Evolutionary conservation across 1,284 basidiomycete species (phyloP), one percentile per base, ranked within the genome.

Genomic region (Ceratobasidium theobromae): DNA sequence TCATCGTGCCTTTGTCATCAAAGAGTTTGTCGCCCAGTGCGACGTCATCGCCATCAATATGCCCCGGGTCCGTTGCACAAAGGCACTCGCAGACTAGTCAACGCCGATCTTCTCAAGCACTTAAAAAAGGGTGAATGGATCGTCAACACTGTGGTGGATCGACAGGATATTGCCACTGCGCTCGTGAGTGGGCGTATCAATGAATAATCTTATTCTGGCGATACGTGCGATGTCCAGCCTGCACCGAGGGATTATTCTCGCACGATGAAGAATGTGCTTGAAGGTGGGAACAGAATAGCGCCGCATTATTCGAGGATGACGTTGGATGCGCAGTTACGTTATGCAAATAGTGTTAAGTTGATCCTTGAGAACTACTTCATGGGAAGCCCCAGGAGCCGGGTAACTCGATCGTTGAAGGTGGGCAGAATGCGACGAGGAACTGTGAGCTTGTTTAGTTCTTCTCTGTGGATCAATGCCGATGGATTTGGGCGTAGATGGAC

Each of bases 51-150:
- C 91, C 41, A 84, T 95, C 78, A 98, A 97, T 81, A 89, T 87
- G n/a, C n/a, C n/a, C n/a, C n/a, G n/a, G n/a, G n/a, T 76, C 95
- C 95, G 45, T 81, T 98, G 30, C 93, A 96, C 81, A 93, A 95
- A 75, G 87, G 87, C 43, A 96, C 94, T 41, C 80, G 81, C 52
- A 90, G 88, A 23, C 84, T 95, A 33, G 81, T 95, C 73, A 91
- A 94, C 80, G 83, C 84, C 46, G 91, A 95, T 41, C 85, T 92
- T 55, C 81, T 98, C 72, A 84, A 84, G 74, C 88, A 91, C 80
- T 91, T 97, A 85, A 97, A 98, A 84, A 89, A 90, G 74, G 87
- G 87, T 53, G 83, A 89, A 18, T 95, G 90, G 89, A 83, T 95
- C 72, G 86, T 96, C 75, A 95, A 96, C 84, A 95, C 93, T 32